Evolutionary conservation across 805 yeast genomes (phyloP).

Genomic region (Hanseniaspora vineae): DNA sequence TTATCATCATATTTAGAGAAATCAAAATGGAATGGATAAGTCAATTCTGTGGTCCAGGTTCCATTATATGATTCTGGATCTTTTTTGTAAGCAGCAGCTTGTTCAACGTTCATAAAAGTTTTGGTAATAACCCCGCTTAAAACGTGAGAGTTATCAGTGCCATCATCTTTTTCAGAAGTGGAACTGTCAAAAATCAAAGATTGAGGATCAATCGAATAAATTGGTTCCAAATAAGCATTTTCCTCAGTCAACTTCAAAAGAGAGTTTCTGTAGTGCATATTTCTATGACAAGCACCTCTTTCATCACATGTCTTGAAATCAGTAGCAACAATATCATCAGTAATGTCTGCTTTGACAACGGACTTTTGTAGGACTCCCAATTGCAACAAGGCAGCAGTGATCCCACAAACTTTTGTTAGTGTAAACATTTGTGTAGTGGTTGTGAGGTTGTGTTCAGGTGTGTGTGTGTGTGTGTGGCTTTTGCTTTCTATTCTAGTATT

Average conservation of each 20-base stretch:
- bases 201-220: conserved; percentile 15
- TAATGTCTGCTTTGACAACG: too few species aligned
- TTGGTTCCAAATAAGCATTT: conserved; percentile 20
- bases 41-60: too few species aligned
- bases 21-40: conserved; percentile 44
- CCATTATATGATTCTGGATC: too few species aligned
- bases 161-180: neutral
- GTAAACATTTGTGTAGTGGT: neutral
- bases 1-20: conserved; percentile 39
- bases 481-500: too few species aligned
- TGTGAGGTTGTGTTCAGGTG: neutral
- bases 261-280: conserved; percentile 32
- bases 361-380: too few species aligned
- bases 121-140: conserved; percentile 39
- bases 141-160: neutral
- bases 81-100: neutral
- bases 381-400: too few species aligned
- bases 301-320: conserved; percentile 38
- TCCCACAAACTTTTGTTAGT: conserved; percentile 32
- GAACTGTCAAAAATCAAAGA: neutral
- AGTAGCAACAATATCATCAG: neutral
- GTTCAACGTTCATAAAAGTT: conserved; percentile 16
- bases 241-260: conserved; percentile 30
- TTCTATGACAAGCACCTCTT: conserved; percentile 75
- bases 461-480: neutral